These are phyloP conservation scores for Diutina pseudorugosa DNA, from an alignment of 1,139 yeast species.

Conservation along the genomic window DNA sequence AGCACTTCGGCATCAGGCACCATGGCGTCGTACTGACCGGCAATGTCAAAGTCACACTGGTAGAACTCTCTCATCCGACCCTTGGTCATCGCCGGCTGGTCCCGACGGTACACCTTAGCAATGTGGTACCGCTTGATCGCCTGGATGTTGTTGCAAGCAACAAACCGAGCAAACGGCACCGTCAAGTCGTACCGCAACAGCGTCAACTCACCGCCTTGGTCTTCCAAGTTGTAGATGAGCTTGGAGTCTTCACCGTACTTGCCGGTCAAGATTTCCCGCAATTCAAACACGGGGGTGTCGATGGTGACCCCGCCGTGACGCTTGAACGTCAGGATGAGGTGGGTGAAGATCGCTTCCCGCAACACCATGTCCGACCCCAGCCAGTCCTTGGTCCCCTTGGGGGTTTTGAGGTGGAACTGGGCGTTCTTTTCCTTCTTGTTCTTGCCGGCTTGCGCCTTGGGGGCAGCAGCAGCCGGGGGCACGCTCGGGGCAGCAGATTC, in stretches of 20 bases:
- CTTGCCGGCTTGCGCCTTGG: slow-evolving; percentile 10
- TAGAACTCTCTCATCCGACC: slow-evolving; percentile 99
- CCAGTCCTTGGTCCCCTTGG: slow-evolving; percentile 98
- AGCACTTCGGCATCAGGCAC: slow-evolving; percentile 91
- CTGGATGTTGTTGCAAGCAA: slow-evolving; percentile 87
- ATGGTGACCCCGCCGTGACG: slow-evolving; percentile 97
- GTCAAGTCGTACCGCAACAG: slow-evolving; percentile 92
- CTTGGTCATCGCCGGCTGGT: slow-evolving; percentile 98
- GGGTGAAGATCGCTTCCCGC: slow-evolving; percentile 73
- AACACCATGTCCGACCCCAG: slow-evolving; percentile 94
- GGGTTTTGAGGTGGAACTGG: slow-evolving; percentile 74
- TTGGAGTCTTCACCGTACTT: slow-evolving; percentile 98
- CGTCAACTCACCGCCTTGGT: slow-evolving; percentile 96
- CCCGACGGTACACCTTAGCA: slow-evolving; percentile 96
- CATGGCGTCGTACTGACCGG: slow-evolving; percentile 87
- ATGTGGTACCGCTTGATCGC: slow-evolving; percentile 89
- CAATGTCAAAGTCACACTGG: slow-evolving; percentile 96
- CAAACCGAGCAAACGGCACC: slow-evolving; percentile 94
- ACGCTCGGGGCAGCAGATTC: slow-evolving; percentile 9
- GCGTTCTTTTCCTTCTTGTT: slow-evolving; percentile 15
- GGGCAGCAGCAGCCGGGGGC: slow-evolving; percentile 6
- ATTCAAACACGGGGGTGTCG: slow-evolving; percentile 95
- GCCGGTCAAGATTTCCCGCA: slow-evolving; percentile 89
- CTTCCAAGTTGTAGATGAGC: slow-evolving; percentile 87
- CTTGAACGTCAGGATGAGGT: slow-evolving; percentile 65